phyloP scores from a whole-genome alignment of 306 rosid species.

The Cucumis sativus region Cucumber_9930_V3 NC_026657.2:24090001-24090500 shows the following conservation, averaged over 20 bases:
- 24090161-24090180: constrained; percentile 62
- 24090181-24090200: not conserved
- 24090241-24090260: constrained; percentile 97
- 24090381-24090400: not conserved
- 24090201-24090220: not conserved
- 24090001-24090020: constrained; percentile 84
- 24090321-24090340: not conserved
- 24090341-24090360: constrained; percentile 4
- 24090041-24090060: constrained; percentile 19
- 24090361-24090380: not conserved
- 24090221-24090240: constrained; percentile 41
- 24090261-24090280: constrained; percentile 99
- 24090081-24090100: constrained; percentile 69
- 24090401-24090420: not conserved
- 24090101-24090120: constrained; percentile 69
- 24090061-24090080: constrained; percentile 60
- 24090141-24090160: constrained; percentile 98
- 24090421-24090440: not conserved
- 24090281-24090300: constrained; percentile 96
- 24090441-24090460: not conserved
- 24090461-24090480: not conserved
- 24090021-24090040: constrained; percentile 74
- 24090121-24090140: constrained; percentile 73
- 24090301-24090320: constrained; percentile 94
- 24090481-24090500: not conserved